Conservation (phyloP, 139 green algal genomes). For the Volvox africanus region DNA sequence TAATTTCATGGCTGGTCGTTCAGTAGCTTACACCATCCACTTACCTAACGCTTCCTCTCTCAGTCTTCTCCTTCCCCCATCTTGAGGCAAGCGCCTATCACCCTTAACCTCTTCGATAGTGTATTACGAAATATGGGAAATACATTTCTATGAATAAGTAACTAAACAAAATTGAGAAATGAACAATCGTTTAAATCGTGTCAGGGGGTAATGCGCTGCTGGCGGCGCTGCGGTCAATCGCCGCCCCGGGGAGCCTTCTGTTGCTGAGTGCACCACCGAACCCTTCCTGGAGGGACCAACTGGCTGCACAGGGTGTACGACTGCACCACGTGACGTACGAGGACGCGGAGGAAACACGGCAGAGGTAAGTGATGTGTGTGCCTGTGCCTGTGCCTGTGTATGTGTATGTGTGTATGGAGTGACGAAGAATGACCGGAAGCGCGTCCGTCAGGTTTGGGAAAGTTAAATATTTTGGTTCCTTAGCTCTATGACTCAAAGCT, state of each 20-base stretch:
- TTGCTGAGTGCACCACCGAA: not conserved
- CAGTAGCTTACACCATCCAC: too few species aligned
- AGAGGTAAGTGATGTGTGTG: not conserved
- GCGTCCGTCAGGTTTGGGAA: not conserved
- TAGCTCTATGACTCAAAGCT: not conserved
- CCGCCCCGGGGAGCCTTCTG: not conserved
- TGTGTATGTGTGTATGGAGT: not conserved
- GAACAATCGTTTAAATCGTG: too few species aligned
- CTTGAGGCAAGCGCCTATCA: too few species aligned
- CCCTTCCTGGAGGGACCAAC: constrained; percentile 5
- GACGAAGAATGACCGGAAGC: not conserved
- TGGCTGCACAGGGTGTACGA: not conserved
- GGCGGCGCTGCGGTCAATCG: not conserved
- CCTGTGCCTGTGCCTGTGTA: too few species aligned
- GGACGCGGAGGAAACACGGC: not conserved
- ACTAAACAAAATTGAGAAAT: not conserved
- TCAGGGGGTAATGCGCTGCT: constrained; percentile 16
- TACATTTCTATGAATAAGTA: not conserved
- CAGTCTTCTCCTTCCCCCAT: too few species aligned
- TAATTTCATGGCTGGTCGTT: too few species aligned
- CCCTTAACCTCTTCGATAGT: too few species aligned
- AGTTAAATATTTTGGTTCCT: not conserved
- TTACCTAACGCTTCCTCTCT: too few species aligned
- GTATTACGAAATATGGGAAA: not conserved
- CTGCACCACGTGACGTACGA: constrained; percentile 38